These are phyloP conservation scores for Podospora fimiseda DNA, from an alignment of 495 filamentous ascomycete genomes.

Conservation along the genomic window DNA sequence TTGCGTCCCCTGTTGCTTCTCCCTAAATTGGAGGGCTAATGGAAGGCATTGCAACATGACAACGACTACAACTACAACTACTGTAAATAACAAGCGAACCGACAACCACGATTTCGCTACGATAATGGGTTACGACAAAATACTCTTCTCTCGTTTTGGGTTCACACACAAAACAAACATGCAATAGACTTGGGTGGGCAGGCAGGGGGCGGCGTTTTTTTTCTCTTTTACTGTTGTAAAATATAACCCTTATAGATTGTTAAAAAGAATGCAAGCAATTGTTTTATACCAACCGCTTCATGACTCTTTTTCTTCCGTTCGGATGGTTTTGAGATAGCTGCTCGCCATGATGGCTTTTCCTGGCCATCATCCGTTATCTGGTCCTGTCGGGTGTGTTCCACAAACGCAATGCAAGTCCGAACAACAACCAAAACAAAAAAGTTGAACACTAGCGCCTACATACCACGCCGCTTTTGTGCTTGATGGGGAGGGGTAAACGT, in stretches of 20 bases:
- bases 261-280: constrained; percentile 30
- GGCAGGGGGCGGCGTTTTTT: not conserved
- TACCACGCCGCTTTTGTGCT: not conserved
- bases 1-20: not conserved
- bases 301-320: too few species aligned
- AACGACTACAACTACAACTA: not conserved
- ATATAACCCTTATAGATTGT: not conserved
- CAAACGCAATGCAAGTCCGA: not conserved
- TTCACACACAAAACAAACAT: not conserved
- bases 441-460: not conserved
- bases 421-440: not conserved
- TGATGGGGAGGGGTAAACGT: not conserved
- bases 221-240: not conserved
- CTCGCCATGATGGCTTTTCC: too few species aligned
- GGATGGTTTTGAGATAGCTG: too few species aligned
- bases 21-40: too few species aligned
- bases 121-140: not conserved
- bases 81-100: not conserved
- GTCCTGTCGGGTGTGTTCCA: too few species aligned
- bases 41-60: not conserved
- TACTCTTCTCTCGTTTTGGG: not conserved
- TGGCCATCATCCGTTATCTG: too few species aligned
- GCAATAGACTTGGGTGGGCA: not conserved
- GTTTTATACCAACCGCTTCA: too few species aligned
- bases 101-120: not conserved